Evolutionary conservation across 2,329 filamentous ascomycete genomes (phyloP).

Genomic region (Gyromitra esculenta): DNA sequence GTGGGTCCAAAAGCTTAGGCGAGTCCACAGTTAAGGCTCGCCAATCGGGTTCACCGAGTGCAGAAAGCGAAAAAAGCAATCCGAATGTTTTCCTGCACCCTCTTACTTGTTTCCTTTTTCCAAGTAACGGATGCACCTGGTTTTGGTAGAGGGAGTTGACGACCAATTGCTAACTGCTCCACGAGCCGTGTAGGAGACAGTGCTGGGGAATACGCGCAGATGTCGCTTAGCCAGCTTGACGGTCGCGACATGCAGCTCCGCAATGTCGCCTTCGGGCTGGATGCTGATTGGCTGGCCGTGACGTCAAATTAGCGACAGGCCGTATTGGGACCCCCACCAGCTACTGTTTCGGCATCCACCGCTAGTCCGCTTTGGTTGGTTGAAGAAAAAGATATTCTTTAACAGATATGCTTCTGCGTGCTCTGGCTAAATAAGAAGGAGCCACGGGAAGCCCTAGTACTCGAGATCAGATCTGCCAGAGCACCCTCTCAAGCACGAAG

Average conservation of each 20-base stretch:
- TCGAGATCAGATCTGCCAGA: constrained; percentile 22
- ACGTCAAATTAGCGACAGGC: constrained; percentile 22
- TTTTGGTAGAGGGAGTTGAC: constrained; percentile 12
- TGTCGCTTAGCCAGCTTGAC: background rate
- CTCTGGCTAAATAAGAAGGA: constrained; percentile 43
- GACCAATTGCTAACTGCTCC: constrained; percentile 14
- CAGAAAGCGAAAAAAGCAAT: background rate
- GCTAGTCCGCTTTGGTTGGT: background rate
- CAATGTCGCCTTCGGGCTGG: constrained; percentile 50
- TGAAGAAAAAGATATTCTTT: background rate
- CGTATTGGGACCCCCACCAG: constrained; percentile 9
- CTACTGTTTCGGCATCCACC: background rate
- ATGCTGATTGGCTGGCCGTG: constrained; percentile 38
- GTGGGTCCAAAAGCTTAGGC: background rate
- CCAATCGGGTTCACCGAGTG: constrained; percentile 31
- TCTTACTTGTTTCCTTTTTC: constrained; percentile 33
- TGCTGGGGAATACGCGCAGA: constrained; percentile 30
- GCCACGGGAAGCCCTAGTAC: constrained; percentile 15
- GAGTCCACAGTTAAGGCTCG: constrained; percentile 19
- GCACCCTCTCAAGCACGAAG: background rate
- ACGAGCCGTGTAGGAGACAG: constrained; percentile 10
- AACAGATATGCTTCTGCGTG: background rate
- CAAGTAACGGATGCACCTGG: constrained; percentile 11
- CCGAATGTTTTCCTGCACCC: background rate
- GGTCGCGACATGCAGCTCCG: constrained; percentile 46